phyloP scores from a whole-genome alignment of 306 rosid genomes.

The Clitoria ternatea region DNA sequence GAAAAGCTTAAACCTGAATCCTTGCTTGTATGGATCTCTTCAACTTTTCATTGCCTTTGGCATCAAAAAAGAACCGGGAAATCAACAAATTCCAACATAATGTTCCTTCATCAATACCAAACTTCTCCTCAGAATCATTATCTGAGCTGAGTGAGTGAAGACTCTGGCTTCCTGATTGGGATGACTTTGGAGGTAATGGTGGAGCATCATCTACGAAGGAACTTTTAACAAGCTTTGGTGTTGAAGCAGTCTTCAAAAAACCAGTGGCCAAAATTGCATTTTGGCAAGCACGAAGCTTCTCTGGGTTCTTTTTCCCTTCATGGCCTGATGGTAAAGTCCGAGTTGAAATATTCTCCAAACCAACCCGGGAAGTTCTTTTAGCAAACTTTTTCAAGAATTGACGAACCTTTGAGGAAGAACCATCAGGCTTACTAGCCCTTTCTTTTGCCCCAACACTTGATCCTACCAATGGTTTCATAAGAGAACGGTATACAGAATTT shows the following conservation, averaged over 20 bases:
- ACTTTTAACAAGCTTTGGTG: slow-evolving; percentile 38
- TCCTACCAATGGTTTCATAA: slow-evolving; percentile 66
- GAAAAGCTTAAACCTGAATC: slow-evolving; percentile 64
- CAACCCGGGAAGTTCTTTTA: slow-evolving; percentile 58
- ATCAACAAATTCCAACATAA: slow-evolving; percentile 80
- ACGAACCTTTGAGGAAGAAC: slow-evolving; percentile 72
- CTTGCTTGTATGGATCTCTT: slow-evolving; percentile 57
- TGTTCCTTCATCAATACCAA: slow-evolving; percentile 72
- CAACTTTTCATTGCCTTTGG: slow-evolving; percentile 48
- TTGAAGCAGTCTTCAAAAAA: slow-evolving; percentile 36
- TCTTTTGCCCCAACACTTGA: slow-evolving; percentile 49
- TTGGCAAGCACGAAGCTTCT: slow-evolving; percentile 45
- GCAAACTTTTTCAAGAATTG: slow-evolving; percentile 60
- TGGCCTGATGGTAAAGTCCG: slow-evolving; percentile 39
- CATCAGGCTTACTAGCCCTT: slow-evolving; percentile 51
- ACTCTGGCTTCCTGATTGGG: slow-evolving; percentile 46
- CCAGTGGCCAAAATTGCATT: slow-evolving; percentile 44
- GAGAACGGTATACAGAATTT: slow-evolving; percentile 58
- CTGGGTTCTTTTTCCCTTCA: slow-evolving; percentile 54
- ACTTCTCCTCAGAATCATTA: slow-evolving; percentile 51
- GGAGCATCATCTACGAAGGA: slow-evolving; percentile 38
- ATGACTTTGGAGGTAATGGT: slow-evolving; percentile 29
- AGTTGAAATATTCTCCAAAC: slow-evolving; percentile 54
- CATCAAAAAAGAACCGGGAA: slow-evolving; percentile 86
- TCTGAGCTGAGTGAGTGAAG: slow-evolving; percentile 37